Evolutionary conservation across 148 eudicot genomes (phyloP).

Genomic region (Heliosperma pusillum): DNA sequence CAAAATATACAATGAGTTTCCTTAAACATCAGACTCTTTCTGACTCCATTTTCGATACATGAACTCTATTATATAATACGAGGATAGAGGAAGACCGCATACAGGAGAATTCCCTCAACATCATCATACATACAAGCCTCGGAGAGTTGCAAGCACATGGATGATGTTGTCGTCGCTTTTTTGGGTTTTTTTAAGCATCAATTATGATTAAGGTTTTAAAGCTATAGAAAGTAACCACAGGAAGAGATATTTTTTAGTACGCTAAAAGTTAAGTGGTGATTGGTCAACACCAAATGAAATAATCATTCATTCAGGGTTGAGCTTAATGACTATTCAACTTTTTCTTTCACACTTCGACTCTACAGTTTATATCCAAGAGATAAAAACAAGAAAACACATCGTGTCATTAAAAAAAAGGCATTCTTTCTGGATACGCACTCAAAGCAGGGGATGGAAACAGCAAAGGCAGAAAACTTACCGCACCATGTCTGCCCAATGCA

Average conservation of each 20-base stretch:
- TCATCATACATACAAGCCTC: background rate
- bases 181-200: no score
- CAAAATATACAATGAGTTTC: background rate
- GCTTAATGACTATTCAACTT: background rate
- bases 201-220: no score
- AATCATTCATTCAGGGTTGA: background rate
- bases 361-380: background rate
- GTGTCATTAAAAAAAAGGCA: background rate
- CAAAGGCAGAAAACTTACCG: constrained; percentile 51
- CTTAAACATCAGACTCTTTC: background rate
- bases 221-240: no score
- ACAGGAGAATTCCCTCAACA: background rate
- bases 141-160: background rate
- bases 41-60: background rate
- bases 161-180: no score
- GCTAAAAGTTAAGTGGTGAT: no score
- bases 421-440: background rate
- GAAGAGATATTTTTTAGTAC: no score
- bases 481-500: constrained; percentile 69
- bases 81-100: background rate
- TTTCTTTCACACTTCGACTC: background rate
- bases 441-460: background rate
- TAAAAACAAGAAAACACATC: background rate
- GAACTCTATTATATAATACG: no score
- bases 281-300: background rate